Evolutionary conservation across 2,329 filamentous ascomycete genomes (phyloP).

Genomic region (Pseudocercospora crystallina): DNA sequence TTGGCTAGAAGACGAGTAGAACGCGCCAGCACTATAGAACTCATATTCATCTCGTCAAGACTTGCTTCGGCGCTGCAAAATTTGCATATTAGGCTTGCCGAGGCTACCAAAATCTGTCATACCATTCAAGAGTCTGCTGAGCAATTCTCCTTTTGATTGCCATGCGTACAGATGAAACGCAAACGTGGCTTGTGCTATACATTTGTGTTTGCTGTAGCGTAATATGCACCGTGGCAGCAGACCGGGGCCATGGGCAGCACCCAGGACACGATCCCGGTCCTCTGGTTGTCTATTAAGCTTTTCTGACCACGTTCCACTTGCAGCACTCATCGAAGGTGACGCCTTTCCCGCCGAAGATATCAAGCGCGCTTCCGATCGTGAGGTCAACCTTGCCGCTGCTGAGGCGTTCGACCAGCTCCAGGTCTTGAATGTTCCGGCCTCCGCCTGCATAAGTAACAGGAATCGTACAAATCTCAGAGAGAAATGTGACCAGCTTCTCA

Average conservation of each 20-base stretch:
- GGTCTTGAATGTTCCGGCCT: constrained; percentile 76
- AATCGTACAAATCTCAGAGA: constrained; percentile 84
- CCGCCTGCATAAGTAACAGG: constrained; percentile 96
- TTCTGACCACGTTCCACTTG: constrained; percentile 65
- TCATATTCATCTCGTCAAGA: no score
- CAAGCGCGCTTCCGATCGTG: constrained; percentile 93
- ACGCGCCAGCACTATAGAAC: no score
- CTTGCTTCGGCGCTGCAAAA: neutral
- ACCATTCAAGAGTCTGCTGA: neutral
- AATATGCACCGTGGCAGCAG: no score
- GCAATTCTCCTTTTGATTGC: neutral
- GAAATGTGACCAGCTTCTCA: constrained; percentile 71
- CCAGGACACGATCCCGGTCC: no score
- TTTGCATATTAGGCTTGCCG: constrained; percentile 5
- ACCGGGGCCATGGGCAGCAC: no score
- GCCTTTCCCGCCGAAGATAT: constrained; percentile 88
- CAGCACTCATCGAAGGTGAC: constrained; percentile 89
- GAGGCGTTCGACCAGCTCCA: constrained; percentile 76
- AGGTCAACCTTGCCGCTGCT: constrained; percentile 83
- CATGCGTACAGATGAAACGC: neutral
- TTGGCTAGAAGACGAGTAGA: no score
- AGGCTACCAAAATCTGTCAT: constrained; percentile 8
- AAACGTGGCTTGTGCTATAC: neutral
- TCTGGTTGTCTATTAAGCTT: constrained; percentile 1
- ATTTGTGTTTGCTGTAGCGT: no score